Base-by-base conservation (phyloP, 768 basidiomycete species). In the Imleria badia region DNA sequence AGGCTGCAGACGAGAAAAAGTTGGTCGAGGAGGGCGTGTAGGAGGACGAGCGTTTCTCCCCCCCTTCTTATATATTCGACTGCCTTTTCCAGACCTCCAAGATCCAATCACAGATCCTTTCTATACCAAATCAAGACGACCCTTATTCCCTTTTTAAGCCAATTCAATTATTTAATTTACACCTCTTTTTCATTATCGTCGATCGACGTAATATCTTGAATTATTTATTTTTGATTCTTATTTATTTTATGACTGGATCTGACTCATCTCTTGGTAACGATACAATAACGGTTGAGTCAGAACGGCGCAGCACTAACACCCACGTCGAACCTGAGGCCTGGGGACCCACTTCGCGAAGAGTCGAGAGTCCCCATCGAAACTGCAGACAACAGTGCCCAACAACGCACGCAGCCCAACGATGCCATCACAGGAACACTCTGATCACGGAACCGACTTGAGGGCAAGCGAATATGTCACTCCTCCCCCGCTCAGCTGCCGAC, bases 121-220 rank as follows among this genome's bases (percentile, higher is more conserved):
- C 38, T 10, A 34, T 13, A 9, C 66, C 52, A 52, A 50, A 66
- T 56, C 8, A n/a, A 48, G 60, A 39, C 45, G 52, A 64, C 60
- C 55, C 60, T 59, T 60, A 34, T 65, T 52, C 41, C 51, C 48
- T 35, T 59, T 60, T 50, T 48, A 8, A 33, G 47, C 26, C 48
- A 58, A 66, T 68, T 69, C 60, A 64, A 64, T 68, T 69, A 69
- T 70, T 70, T 69, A 69, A 70, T 66, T 70, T 63, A 62, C 52
- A 47, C 29, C 49, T 50, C 51, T 38, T 55, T 60, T 68, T 68
- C 53, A 67, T 69, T 70, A 72, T 72, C 56, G 67, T 69, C 67
- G 67, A 70, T 71, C 70, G 66, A 66, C 55, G 60, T 67, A 61
- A 69, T 65, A 38, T 52, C 36, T 39, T 0, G 15, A 35, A 35